These are phyloP conservation scores for Plantago ovata DNA, from an alignment of 257 asterid species.

Conservation along the genomic window DNA sequence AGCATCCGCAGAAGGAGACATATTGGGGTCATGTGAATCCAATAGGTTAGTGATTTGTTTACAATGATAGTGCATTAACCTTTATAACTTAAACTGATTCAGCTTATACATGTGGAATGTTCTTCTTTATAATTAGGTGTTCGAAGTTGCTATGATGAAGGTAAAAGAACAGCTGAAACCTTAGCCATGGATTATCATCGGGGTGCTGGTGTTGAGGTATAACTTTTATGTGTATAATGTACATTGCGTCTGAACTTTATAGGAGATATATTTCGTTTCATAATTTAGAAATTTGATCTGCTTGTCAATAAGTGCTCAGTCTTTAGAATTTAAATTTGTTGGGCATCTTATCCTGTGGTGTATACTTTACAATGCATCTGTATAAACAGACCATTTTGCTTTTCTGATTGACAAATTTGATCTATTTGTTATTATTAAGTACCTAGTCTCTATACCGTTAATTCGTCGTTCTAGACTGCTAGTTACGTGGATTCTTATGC, in stretches of 20 bases:
- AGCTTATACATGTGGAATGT: neutral
- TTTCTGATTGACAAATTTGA: too few species aligned
- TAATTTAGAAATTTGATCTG: neutral
- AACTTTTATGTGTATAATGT: neutral
- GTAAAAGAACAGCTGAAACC: constrained; percentile 91
- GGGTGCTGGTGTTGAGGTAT: constrained; percentile 86
- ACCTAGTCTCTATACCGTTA: too few species aligned
- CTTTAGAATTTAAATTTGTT: too few species aligned
- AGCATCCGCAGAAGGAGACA: constrained; percentile 98
- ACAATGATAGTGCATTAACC: neutral
- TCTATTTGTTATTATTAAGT: too few species aligned
- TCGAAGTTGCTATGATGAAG: constrained; percentile 95
- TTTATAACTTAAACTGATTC: constrained; percentile 7
- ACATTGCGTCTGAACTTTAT: neutral
- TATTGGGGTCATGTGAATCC: constrained; percentile 99
- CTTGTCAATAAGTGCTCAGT: too few species aligned
- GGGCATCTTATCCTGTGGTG: too few species aligned
- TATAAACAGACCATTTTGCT: too few species aligned
- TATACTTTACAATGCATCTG: too few species aligned
- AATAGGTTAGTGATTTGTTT: constrained; percentile 45
- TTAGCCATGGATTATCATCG: constrained; percentile 98
- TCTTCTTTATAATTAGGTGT: constrained; percentile 43
- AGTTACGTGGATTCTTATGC: too few species aligned
- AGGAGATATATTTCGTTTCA: constrained; percentile 1
- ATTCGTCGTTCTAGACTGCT: too few species aligned